These are phyloP conservation scores for Pezicula neosporulosa DNA, from an alignment of 2,329 filamentous ascomycete genomes.

Conservation along the genomic window DNA sequence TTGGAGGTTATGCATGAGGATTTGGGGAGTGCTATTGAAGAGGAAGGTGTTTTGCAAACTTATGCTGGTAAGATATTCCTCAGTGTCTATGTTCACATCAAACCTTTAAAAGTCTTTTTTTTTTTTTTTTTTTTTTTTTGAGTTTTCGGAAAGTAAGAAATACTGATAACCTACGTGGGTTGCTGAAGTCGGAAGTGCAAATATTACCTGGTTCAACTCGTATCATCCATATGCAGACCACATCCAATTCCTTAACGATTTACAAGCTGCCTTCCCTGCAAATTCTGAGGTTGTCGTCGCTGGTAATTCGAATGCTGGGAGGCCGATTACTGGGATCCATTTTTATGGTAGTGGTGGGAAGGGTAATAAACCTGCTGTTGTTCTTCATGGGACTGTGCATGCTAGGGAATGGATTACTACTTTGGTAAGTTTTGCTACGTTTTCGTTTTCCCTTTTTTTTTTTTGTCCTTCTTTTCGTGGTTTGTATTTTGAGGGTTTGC, in stretches of 20 bases:
- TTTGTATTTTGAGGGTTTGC: not conserved
- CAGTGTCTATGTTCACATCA: too few species aligned
- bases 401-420: conserved; percentile 58
- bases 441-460: not conserved
- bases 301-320: conserved; percentile 44
- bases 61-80: not conserved
- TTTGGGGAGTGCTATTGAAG: conserved; percentile 38
- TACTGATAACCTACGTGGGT: conserved; percentile 5
- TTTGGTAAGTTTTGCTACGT: conserved; percentile 34
- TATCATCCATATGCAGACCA: conserved; percentile 54
- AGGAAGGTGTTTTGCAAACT: conserved; percentile 27
- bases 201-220: conserved; percentile 45
- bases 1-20: conserved; percentile 37
- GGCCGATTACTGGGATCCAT: conserved; percentile 44
- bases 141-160: not conserved
- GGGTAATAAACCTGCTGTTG: conserved; percentile 46
- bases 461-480: too few species aligned
- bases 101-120: not conserved
- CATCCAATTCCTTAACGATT: conserved; percentile 41
- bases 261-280: conserved; percentile 40
- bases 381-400: conserved; percentile 57
- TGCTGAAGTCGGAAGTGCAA: conserved; percentile 18
- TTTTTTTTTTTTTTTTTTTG: too few species aligned
- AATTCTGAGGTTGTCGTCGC: conserved; percentile 46
- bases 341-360: conserved; percentile 44